phyloP scores from a whole-genome alignment of 495 filamentous ascomycete genomes.

The Aspergillus hancockii region DNA sequence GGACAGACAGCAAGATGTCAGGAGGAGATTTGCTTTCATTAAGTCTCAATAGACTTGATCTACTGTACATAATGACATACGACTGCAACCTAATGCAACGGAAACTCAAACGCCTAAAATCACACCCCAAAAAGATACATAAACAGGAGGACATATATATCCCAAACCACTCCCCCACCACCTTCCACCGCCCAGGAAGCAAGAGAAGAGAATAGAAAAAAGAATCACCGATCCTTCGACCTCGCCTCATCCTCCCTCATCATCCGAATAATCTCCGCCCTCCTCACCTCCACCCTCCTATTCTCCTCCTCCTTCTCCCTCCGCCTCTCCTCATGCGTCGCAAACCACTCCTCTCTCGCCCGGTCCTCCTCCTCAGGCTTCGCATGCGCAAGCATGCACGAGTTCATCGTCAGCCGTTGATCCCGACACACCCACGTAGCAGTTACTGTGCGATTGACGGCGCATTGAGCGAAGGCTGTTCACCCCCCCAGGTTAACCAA shows the following conservation, averaged over 20 bases:
- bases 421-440: slow-evolving; percentile 81
- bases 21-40: slow-evolving; percentile 7
- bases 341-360: slow-evolving; percentile 94
- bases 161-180: background rate
- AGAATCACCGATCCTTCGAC: slow-evolving; percentile 30
- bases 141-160: background rate
- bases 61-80: slow-evolving; percentile 11
- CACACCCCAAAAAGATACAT: too few species aligned
- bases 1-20: background rate
- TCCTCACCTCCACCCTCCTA: slow-evolving; percentile 43
- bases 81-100: slow-evolving; percentile 2
- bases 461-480: slow-evolving; percentile 87
- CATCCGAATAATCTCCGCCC: slow-evolving; percentile 50
- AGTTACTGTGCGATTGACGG: slow-evolving; percentile 77
- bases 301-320: slow-evolving; percentile 62
- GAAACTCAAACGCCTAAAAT: background rate
- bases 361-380: slow-evolving; percentile 82
- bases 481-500: background rate
- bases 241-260: slow-evolving; percentile 56
- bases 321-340: slow-evolving; percentile 64
- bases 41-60: slow-evolving; percentile 3
- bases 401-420: slow-evolving; percentile 83
- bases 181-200: background rate
- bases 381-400: slow-evolving; percentile 84
- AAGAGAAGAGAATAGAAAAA: slow-evolving; percentile 5